Evolutionary conservation across 768 basidiomycete species (phyloP), one percentile per base, ranked within the genome.

Genomic region (Psilocybe sp.): DNA sequence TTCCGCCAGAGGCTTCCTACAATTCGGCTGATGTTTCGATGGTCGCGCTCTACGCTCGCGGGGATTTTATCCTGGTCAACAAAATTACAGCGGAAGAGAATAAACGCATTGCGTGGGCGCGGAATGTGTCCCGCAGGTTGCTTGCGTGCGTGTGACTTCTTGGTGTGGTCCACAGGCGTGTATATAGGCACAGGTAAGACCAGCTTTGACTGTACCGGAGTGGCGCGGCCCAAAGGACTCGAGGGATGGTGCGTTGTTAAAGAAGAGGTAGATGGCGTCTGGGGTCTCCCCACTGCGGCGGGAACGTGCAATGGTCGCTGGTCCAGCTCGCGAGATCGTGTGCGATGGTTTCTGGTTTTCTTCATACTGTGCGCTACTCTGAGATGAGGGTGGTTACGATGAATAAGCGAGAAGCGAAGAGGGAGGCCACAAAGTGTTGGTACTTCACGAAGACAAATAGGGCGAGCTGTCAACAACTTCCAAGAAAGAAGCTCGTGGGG

Each of bases 91-190:
- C 89, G 78, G 62, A 88, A 91, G 53, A 90, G 77, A 55, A 91
- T 89, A 67, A 91, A 91, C 0, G 87, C 83, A 64, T 90, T 90
- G 13, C 83, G 72, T 0, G 87, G 87, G 20, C 89, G 80, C 14
- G 84, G 83, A 35, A 89, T 77, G 60, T 88, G 87, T 5, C 70
- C 77, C 4, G 60, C 47, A 1, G 78, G 74, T 46, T 74, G 76
- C 37, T 75, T 76, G 37, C 72, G 68, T 1, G 76, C 72, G 55
- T 81, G 79, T 7, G 76, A 75, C 56, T 78, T 79, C 57, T 74
- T 68, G n/a, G 52, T 56, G 13, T 49, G 64, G 40, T 67, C 58
- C 10, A 56, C 61, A 23, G 55, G 56, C 15, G 42, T 46, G 49
- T 62, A 62, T 13, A 64, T 64, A 1, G 66, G 64, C 13, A 28